phyloP scores from a whole-genome alignment of 2,329 filamentous ascomycete species.

The Trichoderma sp. region DNA sequence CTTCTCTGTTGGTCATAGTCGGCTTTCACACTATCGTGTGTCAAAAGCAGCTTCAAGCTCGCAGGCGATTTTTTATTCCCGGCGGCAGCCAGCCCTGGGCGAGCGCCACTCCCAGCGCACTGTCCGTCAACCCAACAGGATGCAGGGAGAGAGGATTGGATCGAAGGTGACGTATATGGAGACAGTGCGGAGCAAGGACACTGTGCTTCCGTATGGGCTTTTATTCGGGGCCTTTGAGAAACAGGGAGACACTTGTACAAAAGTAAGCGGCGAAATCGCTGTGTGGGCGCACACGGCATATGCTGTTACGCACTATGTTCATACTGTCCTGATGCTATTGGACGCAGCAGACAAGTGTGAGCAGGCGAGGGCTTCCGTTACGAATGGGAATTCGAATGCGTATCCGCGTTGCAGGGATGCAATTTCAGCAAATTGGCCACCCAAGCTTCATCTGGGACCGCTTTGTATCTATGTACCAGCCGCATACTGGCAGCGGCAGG shows the following conservation, averaged over 20 bases:
- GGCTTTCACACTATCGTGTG: not conserved
- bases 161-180: constrained; percentile 6
- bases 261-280: constrained; percentile 2
- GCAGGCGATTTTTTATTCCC: constrained; percentile 26
- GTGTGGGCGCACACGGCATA: not conserved
- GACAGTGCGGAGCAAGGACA: not conserved
- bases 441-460: not conserved
- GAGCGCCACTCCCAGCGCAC: constrained; percentile 19
- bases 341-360: not conserved
- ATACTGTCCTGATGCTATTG: not conserved
- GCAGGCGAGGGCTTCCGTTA: not conserved
- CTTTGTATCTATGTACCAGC: not conserved
- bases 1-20: constrained; percentile 22
- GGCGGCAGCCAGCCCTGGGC: constrained; percentile 21
- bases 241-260: not conserved
- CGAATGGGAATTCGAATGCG: constrained; percentile 3
- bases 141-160: not conserved
- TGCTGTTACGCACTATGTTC: not conserved
- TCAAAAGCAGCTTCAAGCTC: constrained; percentile 1
- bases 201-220: constrained; percentile 6
- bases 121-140: constrained; percentile 15
- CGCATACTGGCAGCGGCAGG: not conserved
- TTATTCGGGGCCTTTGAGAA: not conserved
- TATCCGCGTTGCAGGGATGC: constrained; percentile 3
- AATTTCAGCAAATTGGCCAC: not conserved